A percentile compares a stretch with the other conserved stretches of the same genome.
Evolutionary conservation across 2,329 filamentous ascomycete genomes (phyloP).

Genomic region (Aspergillus viridinutans): DNA sequence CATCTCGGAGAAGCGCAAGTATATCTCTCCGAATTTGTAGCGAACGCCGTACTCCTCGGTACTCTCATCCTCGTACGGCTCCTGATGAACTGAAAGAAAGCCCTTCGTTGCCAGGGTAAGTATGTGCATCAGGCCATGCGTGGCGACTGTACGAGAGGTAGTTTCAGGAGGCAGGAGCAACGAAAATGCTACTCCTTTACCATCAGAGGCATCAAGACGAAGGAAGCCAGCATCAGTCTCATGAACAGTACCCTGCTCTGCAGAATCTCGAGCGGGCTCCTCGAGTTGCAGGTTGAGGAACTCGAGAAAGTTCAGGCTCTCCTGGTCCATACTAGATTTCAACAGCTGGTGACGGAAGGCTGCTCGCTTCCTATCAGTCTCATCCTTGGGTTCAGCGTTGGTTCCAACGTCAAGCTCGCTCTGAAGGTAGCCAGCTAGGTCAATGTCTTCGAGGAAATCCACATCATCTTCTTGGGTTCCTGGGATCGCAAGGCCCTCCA

Average conservation of each 20-base stretch:
- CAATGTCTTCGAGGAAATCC: slow-evolving; percentile 22
- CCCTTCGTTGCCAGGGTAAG: slow-evolving; percentile 66
- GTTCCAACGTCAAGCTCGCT: slow-evolving; percentile 25
- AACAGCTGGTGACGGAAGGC: slow-evolving; percentile 41
- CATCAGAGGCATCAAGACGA: background rate
- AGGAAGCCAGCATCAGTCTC: background rate
- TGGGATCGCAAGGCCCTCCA: slow-evolving; percentile 22
- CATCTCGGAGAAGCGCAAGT: slow-evolving; percentile 16
- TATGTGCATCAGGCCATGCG: slow-evolving; percentile 72
- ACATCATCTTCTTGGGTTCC: slow-evolving; percentile 20
- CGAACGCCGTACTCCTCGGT: slow-evolving; percentile 13
- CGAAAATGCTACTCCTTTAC: slow-evolving; percentile 57
- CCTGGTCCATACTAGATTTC: slow-evolving; percentile 51
- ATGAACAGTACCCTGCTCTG: slow-evolving; percentile 11
- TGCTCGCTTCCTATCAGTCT: slow-evolving; percentile 36
- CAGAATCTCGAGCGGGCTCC: slow-evolving; percentile 9
- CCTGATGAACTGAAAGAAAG: slow-evolving; percentile 60
- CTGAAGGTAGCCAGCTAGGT: slow-evolving; percentile 32
- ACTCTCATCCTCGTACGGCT: slow-evolving; percentile 35
- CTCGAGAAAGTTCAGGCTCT: slow-evolving; percentile 59
- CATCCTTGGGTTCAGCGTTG: slow-evolving; percentile 2
- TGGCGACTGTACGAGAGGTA: slow-evolving; percentile 58
- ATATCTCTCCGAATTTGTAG: slow-evolving; percentile 29
- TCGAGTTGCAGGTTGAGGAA: slow-evolving; percentile 52
- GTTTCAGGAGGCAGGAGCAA: slow-evolving; percentile 59